A percentile compares a stretch with the other conserved stretches of the same genome.
phyloP scores from a whole-genome alignment of 73 alveolate genomes.

The Tetrahymena malaccensis region DNA sequence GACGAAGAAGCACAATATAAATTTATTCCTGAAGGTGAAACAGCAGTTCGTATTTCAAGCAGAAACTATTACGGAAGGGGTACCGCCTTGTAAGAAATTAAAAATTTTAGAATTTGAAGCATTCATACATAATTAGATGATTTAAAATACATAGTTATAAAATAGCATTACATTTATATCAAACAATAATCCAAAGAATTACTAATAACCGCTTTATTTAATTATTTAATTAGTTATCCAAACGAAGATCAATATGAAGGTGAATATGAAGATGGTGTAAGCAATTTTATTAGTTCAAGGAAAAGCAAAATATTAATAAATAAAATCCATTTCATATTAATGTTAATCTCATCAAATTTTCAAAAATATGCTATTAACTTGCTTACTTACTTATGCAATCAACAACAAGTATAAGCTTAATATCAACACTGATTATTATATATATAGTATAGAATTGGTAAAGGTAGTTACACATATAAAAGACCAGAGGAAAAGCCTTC shows the following conservation, averaged over 20 bases:
- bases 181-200: background rate
- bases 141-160: too few relatives aligned
- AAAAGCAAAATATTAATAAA: background rate
- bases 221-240: background rate
- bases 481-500: constrained; percentile 22
- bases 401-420: too few relatives aligned
- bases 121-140: background rate
- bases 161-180: too few relatives aligned
- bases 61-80: constrained; percentile 73
- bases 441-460: constrained; percentile 34
- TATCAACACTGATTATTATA: background rate
- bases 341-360: too few relatives aligned
- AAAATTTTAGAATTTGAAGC: background rate
- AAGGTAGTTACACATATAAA: constrained; percentile 47
- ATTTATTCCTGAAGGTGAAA: constrained; percentile 32
- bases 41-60: constrained; percentile 10
- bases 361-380: too few relatives aligned
- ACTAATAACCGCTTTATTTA: background rate
- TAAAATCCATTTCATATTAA: background rate
- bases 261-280: constrained; percentile 72
- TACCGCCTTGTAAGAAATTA: constrained; percentile 50
- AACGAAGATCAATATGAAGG: constrained; percentile 79
- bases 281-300: background rate
- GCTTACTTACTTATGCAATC: too few relatives aligned
- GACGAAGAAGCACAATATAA: constrained; percentile 5